Evolutionary conservation across 1,139 yeast species (phyloP), one percentile per base, ranked within the genome.

Genomic region (Lodderomyces elongisporus): DNA sequence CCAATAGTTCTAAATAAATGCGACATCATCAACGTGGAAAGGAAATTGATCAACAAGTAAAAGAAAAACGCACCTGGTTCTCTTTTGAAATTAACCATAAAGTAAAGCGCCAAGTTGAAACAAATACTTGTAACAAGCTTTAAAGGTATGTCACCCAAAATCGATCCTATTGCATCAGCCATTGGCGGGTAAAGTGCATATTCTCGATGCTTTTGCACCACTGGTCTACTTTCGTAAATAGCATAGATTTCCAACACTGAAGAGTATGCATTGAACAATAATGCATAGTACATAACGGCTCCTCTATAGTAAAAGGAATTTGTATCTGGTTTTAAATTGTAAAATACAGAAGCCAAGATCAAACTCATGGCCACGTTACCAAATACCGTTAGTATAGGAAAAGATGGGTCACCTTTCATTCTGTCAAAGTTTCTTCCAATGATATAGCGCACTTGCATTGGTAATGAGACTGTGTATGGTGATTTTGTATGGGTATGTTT

Each of bases 361-460:
- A 85, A 66, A 23, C 85, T 84, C 83, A 84, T 79, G n/a, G 73
- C 58, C n/a, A 74, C 60, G 50, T 84, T 82, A 42, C 85, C 84
- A 39, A 72, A 41, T 14, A 83, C 63, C 15, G 78, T 69, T 36
- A 80, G 70, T 16, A 77, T 20, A 1, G 85, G 69, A 48, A 83
- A 71, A 4, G 84, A 74, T 26, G 79, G 72, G 53, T 83, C 88
- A 45, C 87, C 87, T 42, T 57, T 62, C 24, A 73, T 63, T 54
- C 93, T 71, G 57, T 75, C 70, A 40, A 72, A 54, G 37, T 85
- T 85, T 58, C 95, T 72, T 4, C 54, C 58, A 44, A 78, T 58
- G 40, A 84, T 58, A 41, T 78, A 75, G 43, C 63, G 70, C 30
- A 79, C 69, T 61, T 85, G 95, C 74, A 79, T 72, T 43, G 54